phyloP scores from a whole-genome alignment of 2,329 filamentous ascomycete genomes.

The Macrophomina pseudophaseolina region DNA sequence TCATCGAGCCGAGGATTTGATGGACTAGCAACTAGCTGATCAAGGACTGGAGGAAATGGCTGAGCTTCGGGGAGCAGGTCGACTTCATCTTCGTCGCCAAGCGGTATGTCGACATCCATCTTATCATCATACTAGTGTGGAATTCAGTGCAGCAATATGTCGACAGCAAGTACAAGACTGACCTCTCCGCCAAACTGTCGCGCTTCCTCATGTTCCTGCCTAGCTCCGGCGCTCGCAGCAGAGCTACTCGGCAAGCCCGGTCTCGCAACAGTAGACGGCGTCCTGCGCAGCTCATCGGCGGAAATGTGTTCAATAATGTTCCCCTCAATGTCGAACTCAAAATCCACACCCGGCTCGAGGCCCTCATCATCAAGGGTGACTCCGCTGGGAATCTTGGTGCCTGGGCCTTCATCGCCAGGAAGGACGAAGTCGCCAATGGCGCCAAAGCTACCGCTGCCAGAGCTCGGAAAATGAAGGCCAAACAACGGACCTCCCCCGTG shows the following conservation, averaged over 20 bases:
- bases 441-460: slow-evolving; percentile 39
- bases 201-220: slow-evolving; percentile 51
- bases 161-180: slow-evolving; percentile 31
- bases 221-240: slow-evolving; percentile 47
- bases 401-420: slow-evolving; percentile 50
- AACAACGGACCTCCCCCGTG: slow-evolving; percentile 29
- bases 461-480: slow-evolving; percentile 55
- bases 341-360: slow-evolving; percentile 58
- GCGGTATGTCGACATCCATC: slow-evolving; percentile 40
- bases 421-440: slow-evolving; percentile 47
- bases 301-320: slow-evolving; percentile 57
- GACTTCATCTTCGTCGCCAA: slow-evolving; percentile 38
- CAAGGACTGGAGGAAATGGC: slow-evolving; percentile 32
- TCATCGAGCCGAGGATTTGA: slow-evolving; percentile 14
- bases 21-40: slow-evolving; percentile 5
- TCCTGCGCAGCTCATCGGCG: slow-evolving; percentile 29
- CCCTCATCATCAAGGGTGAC: slow-evolving; percentile 40
- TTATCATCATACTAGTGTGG: slow-evolving; percentile 30
- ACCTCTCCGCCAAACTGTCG: slow-evolving; percentile 42
- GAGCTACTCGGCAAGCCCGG: slow-evolving; percentile 36
- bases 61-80: slow-evolving; percentile 37
- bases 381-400: slow-evolving; percentile 27
- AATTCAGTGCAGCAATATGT: neutral
- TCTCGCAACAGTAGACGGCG: slow-evolving; percentile 29
- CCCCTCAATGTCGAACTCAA: slow-evolving; percentile 67